Conservation (phyloP, 2,329 filamentous ascomycete genomes). For the Madurella fahalii region DNA sequence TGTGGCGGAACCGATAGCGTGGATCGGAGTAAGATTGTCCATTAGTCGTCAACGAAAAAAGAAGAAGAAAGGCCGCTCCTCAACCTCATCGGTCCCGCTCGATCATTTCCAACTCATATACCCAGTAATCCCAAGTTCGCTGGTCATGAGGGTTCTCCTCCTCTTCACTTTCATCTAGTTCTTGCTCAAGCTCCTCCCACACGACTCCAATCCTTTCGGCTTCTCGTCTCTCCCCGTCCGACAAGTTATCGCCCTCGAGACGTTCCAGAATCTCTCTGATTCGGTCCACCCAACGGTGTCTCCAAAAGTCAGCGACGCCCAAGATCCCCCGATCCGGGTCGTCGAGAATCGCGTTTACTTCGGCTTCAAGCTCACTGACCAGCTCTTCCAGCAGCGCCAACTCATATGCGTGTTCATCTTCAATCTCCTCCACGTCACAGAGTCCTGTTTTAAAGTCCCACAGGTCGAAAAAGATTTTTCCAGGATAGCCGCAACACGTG, state of each 20-base stretch:
- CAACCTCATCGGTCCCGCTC: neutral
- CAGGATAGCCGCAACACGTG: neutral
- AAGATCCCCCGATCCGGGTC: neutral
- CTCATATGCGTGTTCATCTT: neutral
- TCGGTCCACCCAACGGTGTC: neutral
- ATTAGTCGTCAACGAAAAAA: neutral
- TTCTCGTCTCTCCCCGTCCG: slow-evolving; percentile 1
- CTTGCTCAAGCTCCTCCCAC: neutral
- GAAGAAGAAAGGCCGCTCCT: neutral
- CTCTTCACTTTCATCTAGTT: neutral
- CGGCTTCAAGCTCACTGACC: neutral
- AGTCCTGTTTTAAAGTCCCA: neutral
- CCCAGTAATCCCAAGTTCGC: neutral
- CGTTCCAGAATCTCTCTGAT: neutral
- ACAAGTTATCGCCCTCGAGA: neutral
- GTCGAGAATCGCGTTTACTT: neutral
- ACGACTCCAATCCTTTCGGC: slow-evolving; percentile 2
- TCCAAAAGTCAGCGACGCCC: neutral
- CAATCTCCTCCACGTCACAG: neutral
- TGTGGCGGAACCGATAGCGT: too few species aligned
- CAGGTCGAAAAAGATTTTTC: neutral
- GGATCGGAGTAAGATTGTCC: too few species aligned
- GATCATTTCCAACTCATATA: neutral
- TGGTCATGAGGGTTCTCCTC: neutral
- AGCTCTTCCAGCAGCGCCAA: neutral